Base-by-base conservation (phyloP, 208 protist genomes). In the Leptomonas pyrrhocoris region DNA sequence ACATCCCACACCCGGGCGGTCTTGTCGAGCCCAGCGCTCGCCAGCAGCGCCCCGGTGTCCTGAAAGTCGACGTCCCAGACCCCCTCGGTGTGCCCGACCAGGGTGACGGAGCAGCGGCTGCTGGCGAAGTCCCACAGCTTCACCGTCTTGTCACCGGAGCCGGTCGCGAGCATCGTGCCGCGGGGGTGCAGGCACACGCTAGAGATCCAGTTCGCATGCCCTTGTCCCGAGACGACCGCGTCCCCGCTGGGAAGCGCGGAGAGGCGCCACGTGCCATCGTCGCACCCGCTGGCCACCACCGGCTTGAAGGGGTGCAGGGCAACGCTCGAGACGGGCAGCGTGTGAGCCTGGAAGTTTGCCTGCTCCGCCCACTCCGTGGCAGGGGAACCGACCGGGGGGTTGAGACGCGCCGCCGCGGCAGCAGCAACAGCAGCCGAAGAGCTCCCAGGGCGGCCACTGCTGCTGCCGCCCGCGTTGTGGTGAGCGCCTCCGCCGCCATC, bases 81-180 rank as follows among this genome's bases (percentile, higher is more conserved):
- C 25, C 93, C 90, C 66, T 98, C 93, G 21, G 97, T 97, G 84
- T 99, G 98, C 40, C 94, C 97, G 5, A 64, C 79, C 25, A 99
- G 81, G 0, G 97, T 99, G 16, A 77, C 50, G 46, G 64, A 60
- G 76, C 96, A 99, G 43, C 79, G 80, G 54, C 88, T 90, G 64
- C 62, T 95, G 36, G 84, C 83, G 58, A 99, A 98, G 80, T 99
- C 96, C 98, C 98, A 99, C 27, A 99, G 59, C 83, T 98, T 98
- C 45, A 99, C 89, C 4, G 97, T 98, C 70, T 96, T 92, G 72
- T 99, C 98, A 13, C 96, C 98, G n/a, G 94, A 97, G 18, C 79
- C 84, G 13, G 98, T 99, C 4, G 94, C 97, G 12, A 98, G 79
- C 81, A 98, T 95, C n/a, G 94, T 95, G 50, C 97, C 97, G 49